A percentile compares a stretch with the other conserved stretches of the same genome.
Evolutionary conservation across 495 filamentous ascomycete genomes (phyloP).

Genomic region (Rhypophila decipiens): DNA sequence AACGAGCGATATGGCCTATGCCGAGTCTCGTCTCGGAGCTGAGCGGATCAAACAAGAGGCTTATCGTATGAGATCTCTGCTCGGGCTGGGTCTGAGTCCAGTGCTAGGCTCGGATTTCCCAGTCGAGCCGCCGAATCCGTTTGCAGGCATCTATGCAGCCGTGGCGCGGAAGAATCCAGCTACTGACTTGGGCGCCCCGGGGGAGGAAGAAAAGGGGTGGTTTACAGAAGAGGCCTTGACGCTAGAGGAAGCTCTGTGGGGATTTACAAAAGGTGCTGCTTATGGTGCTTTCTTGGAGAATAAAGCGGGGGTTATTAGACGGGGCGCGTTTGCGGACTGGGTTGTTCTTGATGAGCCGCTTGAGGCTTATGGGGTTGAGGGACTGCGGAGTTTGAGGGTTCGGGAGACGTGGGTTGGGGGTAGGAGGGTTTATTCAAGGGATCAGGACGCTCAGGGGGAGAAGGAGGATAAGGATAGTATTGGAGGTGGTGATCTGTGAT

Average conservation of each 20-base stretch:
- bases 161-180: slow-evolving; percentile 47
- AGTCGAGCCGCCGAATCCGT: slow-evolving; percentile 55
- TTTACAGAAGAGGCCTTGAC: slow-evolving; percentile 46
- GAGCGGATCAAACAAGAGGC: slow-evolving; percentile 42
- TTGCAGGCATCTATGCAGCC: slow-evolving; percentile 58
- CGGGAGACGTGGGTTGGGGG: slow-evolving; percentile 61
- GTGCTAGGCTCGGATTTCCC: slow-evolving; percentile 61
- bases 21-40: slow-evolving; percentile 46
- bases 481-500: slow-evolving; percentile 11
- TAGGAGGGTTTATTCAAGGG: slow-evolving; percentile 32
- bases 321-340: slow-evolving; percentile 56
- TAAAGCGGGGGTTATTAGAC: slow-evolving; percentile 44
- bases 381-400: slow-evolving; percentile 42
- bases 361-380: slow-evolving; percentile 32
- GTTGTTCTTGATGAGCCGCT: slow-evolving; percentile 49
- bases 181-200: slow-evolving; percentile 40
- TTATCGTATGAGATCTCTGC: slow-evolving; percentile 52
- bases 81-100: slow-evolving; percentile 34
- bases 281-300: slow-evolving; percentile 46
- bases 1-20: slow-evolving; percentile 57
- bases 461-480: background rate
- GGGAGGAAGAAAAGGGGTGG: slow-evolving; percentile 44
- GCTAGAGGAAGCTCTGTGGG: slow-evolving; percentile 46
- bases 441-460: slow-evolving; percentile 3
- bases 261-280: slow-evolving; percentile 46